A percentile compares a stretch with the other conserved stretches of the same genome.
These are phyloP conservation scores for Pezicula radicicola DNA, from an alignment of 2,329 filamentous ascomycete genomes.

Conservation along the genomic window DNA sequence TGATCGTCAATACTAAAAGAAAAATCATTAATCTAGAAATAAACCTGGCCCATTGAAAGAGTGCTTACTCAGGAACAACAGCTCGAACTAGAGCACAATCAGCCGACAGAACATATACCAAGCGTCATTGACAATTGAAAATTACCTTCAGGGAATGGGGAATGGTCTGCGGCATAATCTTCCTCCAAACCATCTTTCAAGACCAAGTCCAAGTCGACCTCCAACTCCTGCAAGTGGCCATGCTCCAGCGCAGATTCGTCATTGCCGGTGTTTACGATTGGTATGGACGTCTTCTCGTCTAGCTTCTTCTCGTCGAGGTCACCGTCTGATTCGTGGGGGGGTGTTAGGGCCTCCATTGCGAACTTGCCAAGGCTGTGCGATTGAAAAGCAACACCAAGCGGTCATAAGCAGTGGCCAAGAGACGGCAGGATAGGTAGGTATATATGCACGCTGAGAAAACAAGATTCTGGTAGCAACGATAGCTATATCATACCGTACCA, in stretches of 20 bases:
- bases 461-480: too few relatives aligned
- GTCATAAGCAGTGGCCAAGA: too few relatives aligned
- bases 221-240: neutral
- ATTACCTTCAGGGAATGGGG: neutral
- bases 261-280: conserved; percentile 26
- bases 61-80: conserved; percentile 48
- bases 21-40: too few relatives aligned
- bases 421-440: too few relatives aligned
- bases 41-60: too few relatives aligned
- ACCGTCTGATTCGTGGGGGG: too few relatives aligned
- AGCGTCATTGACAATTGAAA: neutral
- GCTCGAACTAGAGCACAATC: conserved; percentile 42
- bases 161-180: neutral
- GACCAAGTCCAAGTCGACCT: neutral
- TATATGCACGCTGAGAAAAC: too few relatives aligned
- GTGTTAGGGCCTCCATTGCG: too few relatives aligned
- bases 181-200: neutral
- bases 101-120: neutral
- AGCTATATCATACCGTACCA: too few relatives aligned
- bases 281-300: conserved; percentile 10
- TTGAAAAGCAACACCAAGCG: too few relatives aligned
- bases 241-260: neutral
- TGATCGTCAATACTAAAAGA: conserved; percentile 47
- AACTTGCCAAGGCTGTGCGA: too few relatives aligned
- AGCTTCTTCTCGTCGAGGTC: neutral